phyloP scores from a whole-genome alignment of 331 rosid genomes.

The Pyrus hybrid region DNA sequence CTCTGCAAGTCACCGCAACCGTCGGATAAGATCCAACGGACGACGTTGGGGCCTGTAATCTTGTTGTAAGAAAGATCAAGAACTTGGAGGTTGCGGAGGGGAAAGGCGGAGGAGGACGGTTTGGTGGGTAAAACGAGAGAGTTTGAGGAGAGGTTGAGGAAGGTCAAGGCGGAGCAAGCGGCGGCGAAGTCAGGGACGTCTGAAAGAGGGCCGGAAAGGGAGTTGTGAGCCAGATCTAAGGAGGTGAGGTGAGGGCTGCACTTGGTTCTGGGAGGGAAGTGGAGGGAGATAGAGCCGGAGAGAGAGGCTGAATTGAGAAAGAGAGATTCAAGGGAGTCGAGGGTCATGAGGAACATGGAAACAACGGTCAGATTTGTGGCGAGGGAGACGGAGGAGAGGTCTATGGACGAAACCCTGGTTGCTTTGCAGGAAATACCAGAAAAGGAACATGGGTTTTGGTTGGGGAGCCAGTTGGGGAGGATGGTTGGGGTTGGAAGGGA shows the following conservation, averaged over 20 bases:
- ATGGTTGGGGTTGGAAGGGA: constrained; percentile 39
- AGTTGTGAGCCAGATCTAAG: constrained; percentile 72
- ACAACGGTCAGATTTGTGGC: constrained; percentile 48
- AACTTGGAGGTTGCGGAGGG: constrained; percentile 24
- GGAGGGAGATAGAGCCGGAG: constrained; percentile 45
- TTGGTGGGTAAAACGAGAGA: constrained; percentile 25
- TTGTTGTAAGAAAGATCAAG: constrained; percentile 73
- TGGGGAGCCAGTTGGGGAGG: constrained; percentile 55
- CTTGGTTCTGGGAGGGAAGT: constrained; percentile 19
- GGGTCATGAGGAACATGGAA: constrained; percentile 32
- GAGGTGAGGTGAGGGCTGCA: constrained; percentile 40
- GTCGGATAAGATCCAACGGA: constrained; percentile 47
- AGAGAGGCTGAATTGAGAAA: constrained; percentile 39
- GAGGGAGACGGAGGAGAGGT: constrained; percentile 33
- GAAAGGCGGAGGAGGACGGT: not conserved
- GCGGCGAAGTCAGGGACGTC: constrained; percentile 26
- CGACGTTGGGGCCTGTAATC: constrained; percentile 37
- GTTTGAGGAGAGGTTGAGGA: constrained; percentile 63
- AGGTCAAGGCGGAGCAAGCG: constrained; percentile 37
- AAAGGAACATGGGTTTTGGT: constrained; percentile 43
- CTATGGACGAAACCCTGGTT: constrained; percentile 49
- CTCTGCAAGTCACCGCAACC: constrained; percentile 27
- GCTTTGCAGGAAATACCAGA: constrained; percentile 45
- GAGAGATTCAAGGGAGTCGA: constrained; percentile 46
- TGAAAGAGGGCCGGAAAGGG: constrained; percentile 42